These are phyloP conservation scores for Beta macrorhiza DNA, from an alignment of 179 eudicot genomes.

Conservation along the genomic window DNA sequence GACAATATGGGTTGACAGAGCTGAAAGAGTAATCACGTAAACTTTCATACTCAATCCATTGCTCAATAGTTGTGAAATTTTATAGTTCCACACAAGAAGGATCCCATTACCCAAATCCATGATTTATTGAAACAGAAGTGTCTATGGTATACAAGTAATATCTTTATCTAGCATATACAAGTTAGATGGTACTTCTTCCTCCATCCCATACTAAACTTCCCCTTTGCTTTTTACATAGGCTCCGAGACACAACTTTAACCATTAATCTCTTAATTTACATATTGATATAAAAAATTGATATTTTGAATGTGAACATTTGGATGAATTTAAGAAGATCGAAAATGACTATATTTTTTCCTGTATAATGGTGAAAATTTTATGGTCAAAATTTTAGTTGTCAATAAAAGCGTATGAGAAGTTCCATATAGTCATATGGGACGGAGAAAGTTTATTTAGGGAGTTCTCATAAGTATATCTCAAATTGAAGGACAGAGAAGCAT, in stretches of 20 bases:
- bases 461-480: background rate
- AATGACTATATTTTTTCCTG: no score
- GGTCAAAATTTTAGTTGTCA: no score
- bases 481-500: background rate
- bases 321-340: no score
- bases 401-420: no score
- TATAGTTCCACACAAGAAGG: background rate
- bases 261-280: no score
- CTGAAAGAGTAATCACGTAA: background rate
- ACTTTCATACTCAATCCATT: background rate
- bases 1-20: background rate
- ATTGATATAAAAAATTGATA: no score
- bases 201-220: no score
- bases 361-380: no score
- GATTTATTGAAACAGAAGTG: background rate
- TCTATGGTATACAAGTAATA: background rate
- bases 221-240: no score
- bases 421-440: no score
- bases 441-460: background rate
- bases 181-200: background rate
- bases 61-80: background rate
- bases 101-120: background rate
- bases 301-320: no score
- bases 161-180: background rate
- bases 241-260: no score